Evolutionary conservation across 352 stramenopile species (phyloP), one percentile per base, ranked within the genome.

Genomic region (Globisporangium cylindrosporum): DNA sequence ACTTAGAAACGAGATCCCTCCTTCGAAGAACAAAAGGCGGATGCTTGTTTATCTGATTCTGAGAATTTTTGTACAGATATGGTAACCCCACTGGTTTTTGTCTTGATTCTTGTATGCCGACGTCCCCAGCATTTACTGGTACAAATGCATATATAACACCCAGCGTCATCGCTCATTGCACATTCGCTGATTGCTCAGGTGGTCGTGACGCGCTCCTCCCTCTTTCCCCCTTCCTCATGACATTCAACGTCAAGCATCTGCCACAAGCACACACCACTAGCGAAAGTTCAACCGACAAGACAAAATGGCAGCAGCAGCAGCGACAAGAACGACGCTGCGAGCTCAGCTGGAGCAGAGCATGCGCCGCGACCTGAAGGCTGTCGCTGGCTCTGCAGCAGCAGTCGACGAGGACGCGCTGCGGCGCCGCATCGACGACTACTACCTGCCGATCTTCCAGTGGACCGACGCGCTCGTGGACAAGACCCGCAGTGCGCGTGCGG

Each of bases 361-460:
- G 66, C 83, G 79, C 14, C 78, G 71, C 43, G 78, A 93, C 41
- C 65, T 75, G 34, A 66, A 69, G 0, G 20, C 36, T 53, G 49
- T 66, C 6, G 27, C 54, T 24, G 25, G 49, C 24, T 68, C 57
- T 60, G 55, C 64, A 64, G 25, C 25, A 27, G n/a, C 69, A 10
- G 66, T 85, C 32, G 73, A 86, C 22, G 79, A 87, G 25, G 59
- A 68, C 9, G 66, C 82, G 58, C 71, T 84, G 24, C 73, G 75
- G 22, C 78, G 76, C 46, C 80, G 76, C 55, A 80, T 95, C 55
- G 77, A 94, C 56, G 73, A 86, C 27, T 91, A 85, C 68, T 95
- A 92, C 67, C 75, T 91, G 57, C 86, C 88, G 36, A 80, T 95
- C 70, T 92, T 92, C 46, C 69, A 75, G 48, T 95, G 88, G 88